Conservation (phyloP, 2,329 filamentous ascomycete genomes). For the Annulohypoxylon truncatum region DNA sequence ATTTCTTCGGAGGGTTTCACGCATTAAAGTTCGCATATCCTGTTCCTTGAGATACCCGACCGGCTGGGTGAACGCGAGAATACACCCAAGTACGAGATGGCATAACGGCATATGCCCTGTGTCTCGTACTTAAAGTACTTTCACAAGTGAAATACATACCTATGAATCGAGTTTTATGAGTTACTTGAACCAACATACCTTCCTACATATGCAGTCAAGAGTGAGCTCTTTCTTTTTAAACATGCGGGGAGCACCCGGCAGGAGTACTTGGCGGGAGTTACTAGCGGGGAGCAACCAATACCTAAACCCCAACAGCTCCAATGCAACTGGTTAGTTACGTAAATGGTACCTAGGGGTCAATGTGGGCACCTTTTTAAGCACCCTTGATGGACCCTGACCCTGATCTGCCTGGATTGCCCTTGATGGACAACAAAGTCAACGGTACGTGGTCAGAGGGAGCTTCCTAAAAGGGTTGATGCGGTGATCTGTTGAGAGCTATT, state of each 20-base stretch:
- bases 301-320: neutral
- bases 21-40: conserved; percentile 4
- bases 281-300: neutral
- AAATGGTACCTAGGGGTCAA: conserved; percentile 13
- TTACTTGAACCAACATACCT: neutral
- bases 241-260: conserved; percentile 23
- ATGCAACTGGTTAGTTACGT: conserved; percentile 7
- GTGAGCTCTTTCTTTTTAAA: neutral
- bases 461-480: conserved; percentile 9
- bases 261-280: no score
- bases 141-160: neutral
- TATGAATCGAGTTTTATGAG: neutral
- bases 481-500: neutral
- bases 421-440: neutral
- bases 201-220: conserved; percentile 10
- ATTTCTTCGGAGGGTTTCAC: neutral
- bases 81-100: neutral
- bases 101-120: neutral
- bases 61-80: neutral
- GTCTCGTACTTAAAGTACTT: neutral
- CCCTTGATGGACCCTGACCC: conserved; percentile 16
- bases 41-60: conserved; percentile 29
- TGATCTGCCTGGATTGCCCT: neutral
- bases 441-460: conserved; percentile 9
- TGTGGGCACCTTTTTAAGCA: conserved; percentile 26